These are phyloP conservation scores for Carpinus fangiana DNA, from an alignment of 306 rosid genomes.

Conservation along the genomic window DNA sequence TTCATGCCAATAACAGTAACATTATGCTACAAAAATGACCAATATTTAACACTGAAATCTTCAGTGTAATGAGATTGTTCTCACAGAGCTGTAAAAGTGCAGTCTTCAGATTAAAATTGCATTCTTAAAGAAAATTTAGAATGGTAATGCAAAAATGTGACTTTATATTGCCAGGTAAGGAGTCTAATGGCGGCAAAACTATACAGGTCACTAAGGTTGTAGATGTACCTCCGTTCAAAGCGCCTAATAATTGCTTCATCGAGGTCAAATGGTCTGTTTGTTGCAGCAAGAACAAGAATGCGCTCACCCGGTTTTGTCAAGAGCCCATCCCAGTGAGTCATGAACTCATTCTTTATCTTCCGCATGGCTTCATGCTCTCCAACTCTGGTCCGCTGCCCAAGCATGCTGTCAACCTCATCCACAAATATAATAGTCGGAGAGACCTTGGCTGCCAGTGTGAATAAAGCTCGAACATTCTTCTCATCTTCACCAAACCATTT, in stretches of 20 bases:
- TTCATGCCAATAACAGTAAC: neutral
- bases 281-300: constrained; percentile 96
- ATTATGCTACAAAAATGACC: neutral
- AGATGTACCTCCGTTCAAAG: constrained; percentile 77
- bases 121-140: neutral
- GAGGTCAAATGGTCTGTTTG: constrained; percentile 93
- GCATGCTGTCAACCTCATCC: constrained; percentile 99
- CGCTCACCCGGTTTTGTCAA: constrained; percentile 70
- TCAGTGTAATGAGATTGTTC: neutral
- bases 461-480: constrained; percentile 92
- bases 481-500: constrained; percentile 99
- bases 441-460: constrained; percentile 89
- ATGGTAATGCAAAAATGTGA: constrained; percentile 9
- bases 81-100: neutral
- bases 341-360: constrained; percentile 94
- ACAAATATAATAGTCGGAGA: constrained; percentile 96
- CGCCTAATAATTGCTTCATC: constrained; percentile 98
- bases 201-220: constrained; percentile 4
- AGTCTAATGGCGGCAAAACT: neutral
- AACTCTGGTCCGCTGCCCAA: constrained; percentile 85
- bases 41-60: neutral
- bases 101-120: neutral
- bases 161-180: neutral
- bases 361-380: constrained; percentile 99
- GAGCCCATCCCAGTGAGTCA: constrained; percentile 96